Conservation (phyloP, 2,329 filamentous ascomycete genomes). For the Arachnopeziza araneosa region DNA sequence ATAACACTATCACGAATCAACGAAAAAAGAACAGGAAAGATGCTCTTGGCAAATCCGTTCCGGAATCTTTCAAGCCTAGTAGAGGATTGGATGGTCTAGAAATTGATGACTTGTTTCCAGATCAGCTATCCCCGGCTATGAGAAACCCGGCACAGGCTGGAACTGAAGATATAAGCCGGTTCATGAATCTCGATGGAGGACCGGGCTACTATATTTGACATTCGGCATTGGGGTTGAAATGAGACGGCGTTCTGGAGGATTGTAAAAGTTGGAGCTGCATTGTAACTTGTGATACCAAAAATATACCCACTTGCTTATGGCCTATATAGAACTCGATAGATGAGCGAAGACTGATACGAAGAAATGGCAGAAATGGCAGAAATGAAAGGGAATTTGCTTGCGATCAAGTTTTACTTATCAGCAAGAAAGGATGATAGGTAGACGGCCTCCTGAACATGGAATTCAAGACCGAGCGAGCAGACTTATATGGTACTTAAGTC, state of each 20-base stretch:
- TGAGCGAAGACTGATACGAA: neutral
- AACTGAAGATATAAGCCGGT: slow-evolving; percentile 12
- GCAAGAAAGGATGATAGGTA: too few relatives aligned
- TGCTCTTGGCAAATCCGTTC: slow-evolving; percentile 31
- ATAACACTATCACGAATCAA: slow-evolving; percentile 23
- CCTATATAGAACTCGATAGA: neutral
- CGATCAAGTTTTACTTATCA: too few relatives aligned
- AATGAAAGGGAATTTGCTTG: too few relatives aligned
- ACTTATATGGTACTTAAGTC: too few relatives aligned
- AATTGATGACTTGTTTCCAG: slow-evolving; percentile 26
- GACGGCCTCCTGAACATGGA: too few relatives aligned
- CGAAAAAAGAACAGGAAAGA: slow-evolving; percentile 30
- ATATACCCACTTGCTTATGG: neutral
- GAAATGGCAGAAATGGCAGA: too few relatives aligned
- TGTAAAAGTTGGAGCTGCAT: neutral
- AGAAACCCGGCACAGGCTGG: neutral
- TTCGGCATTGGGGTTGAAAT: neutral
- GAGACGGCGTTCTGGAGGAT: neutral
- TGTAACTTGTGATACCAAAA: neutral
- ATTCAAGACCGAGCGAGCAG: too few relatives aligned
- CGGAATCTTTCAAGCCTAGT: slow-evolving; percentile 29
- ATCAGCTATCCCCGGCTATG: slow-evolving; percentile 6
- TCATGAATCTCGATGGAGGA: slow-evolving; percentile 9
- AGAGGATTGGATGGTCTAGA: slow-evolving; percentile 30
- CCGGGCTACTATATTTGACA: neutral